A percentile compares a stretch with the other conserved stretches of the same genome.
Evolutionary conservation across 1,139 yeast genomes (phyloP).

Genomic region (Kodamaea sp.): DNA sequence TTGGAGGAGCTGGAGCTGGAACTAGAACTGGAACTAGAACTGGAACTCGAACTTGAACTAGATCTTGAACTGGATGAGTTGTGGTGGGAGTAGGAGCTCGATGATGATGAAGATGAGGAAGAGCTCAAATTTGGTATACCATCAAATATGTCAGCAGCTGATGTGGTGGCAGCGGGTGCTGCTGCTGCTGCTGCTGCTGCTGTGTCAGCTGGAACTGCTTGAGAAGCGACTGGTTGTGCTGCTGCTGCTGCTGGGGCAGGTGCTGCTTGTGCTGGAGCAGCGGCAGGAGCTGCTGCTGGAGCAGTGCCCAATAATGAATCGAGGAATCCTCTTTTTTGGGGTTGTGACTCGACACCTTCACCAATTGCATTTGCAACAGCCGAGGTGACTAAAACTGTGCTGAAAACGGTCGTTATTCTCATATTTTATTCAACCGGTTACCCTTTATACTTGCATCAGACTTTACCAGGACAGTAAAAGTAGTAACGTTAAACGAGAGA

Average conservation of each 20-base stretch:
- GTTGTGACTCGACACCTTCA: constrained; percentile 9
- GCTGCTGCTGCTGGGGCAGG: constrained; percentile 11
- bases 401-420: constrained; percentile 23
- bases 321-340: constrained; percentile 20
- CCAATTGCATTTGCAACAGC: constrained; percentile 19
- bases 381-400: constrained; percentile 21
- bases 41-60: constrained; percentile 4
- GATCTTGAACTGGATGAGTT: constrained; percentile 10
- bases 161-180: constrained; percentile 6
- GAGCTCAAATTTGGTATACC: constrained; percentile 5
- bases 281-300: constrained; percentile 11
- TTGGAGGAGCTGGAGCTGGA: constrained; percentile 12
- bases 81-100: constrained; percentile 11
- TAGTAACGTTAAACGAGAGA: constrained; percentile 14
- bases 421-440: constrained; percentile 11
- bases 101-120: constrained; percentile 8
- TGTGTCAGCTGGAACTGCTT: constrained; percentile 6
- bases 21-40: constrained; percentile 16
- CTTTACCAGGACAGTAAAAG: constrained; percentile 3
- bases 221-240: constrained; percentile 2
- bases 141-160: constrained; percentile 6
- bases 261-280: constrained; percentile 14
- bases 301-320: constrained; percentile 15
- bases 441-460: constrained; percentile 13
- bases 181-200: constrained; percentile 7